Conservation (phyloP, 768 basidiomycete genomes). For the Zangia roseola region DNA sequence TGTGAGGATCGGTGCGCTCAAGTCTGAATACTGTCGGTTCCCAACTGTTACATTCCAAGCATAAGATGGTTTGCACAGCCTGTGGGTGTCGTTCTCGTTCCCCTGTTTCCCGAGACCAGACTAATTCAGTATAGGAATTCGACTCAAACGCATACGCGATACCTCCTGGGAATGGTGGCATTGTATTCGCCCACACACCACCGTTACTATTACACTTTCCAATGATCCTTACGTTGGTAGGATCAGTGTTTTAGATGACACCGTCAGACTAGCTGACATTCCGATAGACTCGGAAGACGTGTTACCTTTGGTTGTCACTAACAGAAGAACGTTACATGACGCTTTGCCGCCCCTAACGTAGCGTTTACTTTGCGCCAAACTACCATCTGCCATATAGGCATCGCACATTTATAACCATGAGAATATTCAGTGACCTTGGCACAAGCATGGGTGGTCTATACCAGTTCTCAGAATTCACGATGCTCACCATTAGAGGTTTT, state of each 20-base stretch:
- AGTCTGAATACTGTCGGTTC: background rate
- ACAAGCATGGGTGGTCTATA: conserved; percentile 6
- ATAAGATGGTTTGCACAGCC: too few relatives aligned
- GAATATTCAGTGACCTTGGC: background rate
- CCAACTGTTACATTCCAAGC: background rate
- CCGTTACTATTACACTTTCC: background rate
- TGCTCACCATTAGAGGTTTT: conserved; percentile 12
- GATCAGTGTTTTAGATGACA: background rate
- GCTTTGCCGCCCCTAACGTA: background rate
- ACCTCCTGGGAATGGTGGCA: background rate
- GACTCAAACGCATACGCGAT: background rate
- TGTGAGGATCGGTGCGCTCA: background rate
- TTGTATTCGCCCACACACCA: background rate
- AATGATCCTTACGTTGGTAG: background rate
- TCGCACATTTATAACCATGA: too few relatives aligned
- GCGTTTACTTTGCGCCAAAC: background rate
- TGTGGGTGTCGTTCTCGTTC: too few relatives aligned
- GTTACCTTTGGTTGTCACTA: background rate
- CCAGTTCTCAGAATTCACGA: conserved; percentile 12
- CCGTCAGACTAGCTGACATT: background rate
- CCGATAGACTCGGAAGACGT: background rate
- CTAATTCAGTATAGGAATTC: too few relatives aligned
- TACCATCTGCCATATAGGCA: too few relatives aligned
- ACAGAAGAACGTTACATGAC: background rate
- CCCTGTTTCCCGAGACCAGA: too few relatives aligned